phyloP scores from a whole-genome alignment of 2,329 filamentous ascomycete genomes.

The Fusarium nodosum region DNA sequence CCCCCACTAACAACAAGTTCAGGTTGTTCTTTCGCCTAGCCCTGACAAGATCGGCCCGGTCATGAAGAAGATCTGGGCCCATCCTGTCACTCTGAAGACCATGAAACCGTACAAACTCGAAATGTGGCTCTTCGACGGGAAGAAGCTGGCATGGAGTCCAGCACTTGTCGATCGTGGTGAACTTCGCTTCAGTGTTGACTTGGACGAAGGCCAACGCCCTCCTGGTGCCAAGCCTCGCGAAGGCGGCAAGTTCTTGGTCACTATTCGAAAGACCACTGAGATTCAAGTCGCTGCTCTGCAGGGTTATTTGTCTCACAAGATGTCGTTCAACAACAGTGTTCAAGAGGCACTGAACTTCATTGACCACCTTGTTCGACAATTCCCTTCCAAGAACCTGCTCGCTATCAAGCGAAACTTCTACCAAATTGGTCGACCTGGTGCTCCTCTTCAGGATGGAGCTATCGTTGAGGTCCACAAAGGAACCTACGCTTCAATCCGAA shows the following conservation, averaged over 20 bases:
- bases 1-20: conserved; percentile 19
- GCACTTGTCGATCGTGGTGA: conserved; percentile 61
- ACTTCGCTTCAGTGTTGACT: conserved; percentile 73
- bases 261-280: conserved; percentile 73
- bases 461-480: conserved; percentile 86
- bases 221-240: conserved; percentile 51
- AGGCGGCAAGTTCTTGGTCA: conserved; percentile 69
- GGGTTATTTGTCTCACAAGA: conserved; percentile 73
- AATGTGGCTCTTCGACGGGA: conserved; percentile 82
- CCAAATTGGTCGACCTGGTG: conserved; percentile 62
- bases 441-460: conserved; percentile 67
- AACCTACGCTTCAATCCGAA: conserved; percentile 86
- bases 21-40: conserved; percentile 76
- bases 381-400: conserved; percentile 75
- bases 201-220: conserved; percentile 75
- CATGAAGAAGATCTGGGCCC: conserved; percentile 82
- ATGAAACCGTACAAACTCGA: conserved; percentile 62
- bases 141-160: conserved; percentile 83
- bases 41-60: conserved; percentile 72
- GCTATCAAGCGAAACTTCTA: conserved; percentile 90
- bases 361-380: conserved; percentile 88
- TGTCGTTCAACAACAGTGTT: conserved; percentile 74
- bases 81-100: conserved; percentile 67
- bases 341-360: conserved; percentile 90
- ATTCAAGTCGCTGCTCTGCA: conserved; percentile 77